Evolutionary conservation across 306 rosid species (phyloP), one percentile per base, ranked within the genome.

Genomic region (Castanea sativa): DNA sequence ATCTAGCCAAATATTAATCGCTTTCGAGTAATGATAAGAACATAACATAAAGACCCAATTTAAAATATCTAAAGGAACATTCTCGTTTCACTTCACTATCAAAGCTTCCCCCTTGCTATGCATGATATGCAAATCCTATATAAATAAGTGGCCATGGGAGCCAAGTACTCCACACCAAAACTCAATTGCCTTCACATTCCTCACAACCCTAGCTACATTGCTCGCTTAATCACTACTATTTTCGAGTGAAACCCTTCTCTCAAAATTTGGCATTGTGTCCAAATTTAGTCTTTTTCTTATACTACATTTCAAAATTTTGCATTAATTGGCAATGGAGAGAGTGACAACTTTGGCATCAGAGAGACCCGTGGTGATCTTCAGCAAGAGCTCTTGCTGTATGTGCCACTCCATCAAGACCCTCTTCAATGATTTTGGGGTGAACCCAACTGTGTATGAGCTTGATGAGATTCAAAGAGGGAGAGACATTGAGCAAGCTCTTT

Each of bases 281-380:
- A 49, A 49, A 49, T 49, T 49, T 49, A 49, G 53, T 67, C 67
- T 49, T 43, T 76, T 71, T 13, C 82, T 2, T 41, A 8, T 30
- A 6, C 53, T 67, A 25, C 75, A 80, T 68, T 67, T 32, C 8
- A 69, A 69, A 55, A 14, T 21, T 73, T 21, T 61, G 27, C 16
- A 11, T 41, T 25, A 69, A 57, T 16, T 23, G 63, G 70, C 0
- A 75, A 93, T 92, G 99, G 99, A 96, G 3, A 84, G 85, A 16
- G 94, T 96, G 55, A 93, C 85, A 78, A 87, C 76, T 77, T 77
- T 96, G 97, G 93, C 78, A 11, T 82, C 98, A 6, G 98, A 96
- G 88, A 96, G 88, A 77, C 89, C 99, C 0, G 99, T 93, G 73
- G 99, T 93, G 83, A 92, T 96, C 80, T 96, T 96, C 88, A 96